Base-by-base conservation (phyloP, 1,139 yeast genomes). In the Pichia sp. region DNA sequence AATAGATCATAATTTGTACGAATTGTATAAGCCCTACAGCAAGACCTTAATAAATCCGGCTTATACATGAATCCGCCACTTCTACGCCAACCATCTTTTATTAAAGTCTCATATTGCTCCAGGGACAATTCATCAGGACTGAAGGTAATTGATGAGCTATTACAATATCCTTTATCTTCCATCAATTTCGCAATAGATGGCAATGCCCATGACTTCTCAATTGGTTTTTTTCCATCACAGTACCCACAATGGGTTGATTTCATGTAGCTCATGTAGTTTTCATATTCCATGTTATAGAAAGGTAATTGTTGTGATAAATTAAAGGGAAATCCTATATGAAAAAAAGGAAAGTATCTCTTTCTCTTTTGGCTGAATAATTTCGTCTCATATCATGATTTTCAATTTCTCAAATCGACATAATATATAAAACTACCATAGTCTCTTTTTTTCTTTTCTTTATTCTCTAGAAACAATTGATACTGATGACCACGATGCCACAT, bases 11-110 rank as follows among this genome's bases (percentile, higher is more conserved):
- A 65, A 38, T 69, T 72, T 0, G 95, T 80, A 46, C 97, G 66
- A 27, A 89, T 86, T 0, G 96, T 85, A 61, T 80, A 87, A 61
- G 81, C 73, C n/a, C 92, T 74, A 59, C 97, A 90, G 61, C 97
- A 90, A 39, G 79, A 78, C 34, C 88, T 65, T 32, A 83, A 62
- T 53, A 80, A 65, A 62, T 90, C 96, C 0, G 86, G 81, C 59
- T 82, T 84, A 61, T 89, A 89, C 7, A 87, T 57, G 55, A 79
- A 85, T 2, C 64, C 61, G 0, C 97, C 97, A 30, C 94, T 83
- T 45, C 97, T 68, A 62, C 96, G 77, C 61, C 77, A 88, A 2
- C 95, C 95, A 56, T 72, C 68, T 57, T 86, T 82, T 53, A 89
- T 77, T 54, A 85, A 62, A 32, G 60, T 61, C 56, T 85, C 90